Percentiles rank a stretch among this genome's conserved stretches.
These are phyloP conservation scores for Backusella tuberculispora DNA, from an alignment of 192 early-diverging fungal species.

Conservation along the genomic window DNA sequence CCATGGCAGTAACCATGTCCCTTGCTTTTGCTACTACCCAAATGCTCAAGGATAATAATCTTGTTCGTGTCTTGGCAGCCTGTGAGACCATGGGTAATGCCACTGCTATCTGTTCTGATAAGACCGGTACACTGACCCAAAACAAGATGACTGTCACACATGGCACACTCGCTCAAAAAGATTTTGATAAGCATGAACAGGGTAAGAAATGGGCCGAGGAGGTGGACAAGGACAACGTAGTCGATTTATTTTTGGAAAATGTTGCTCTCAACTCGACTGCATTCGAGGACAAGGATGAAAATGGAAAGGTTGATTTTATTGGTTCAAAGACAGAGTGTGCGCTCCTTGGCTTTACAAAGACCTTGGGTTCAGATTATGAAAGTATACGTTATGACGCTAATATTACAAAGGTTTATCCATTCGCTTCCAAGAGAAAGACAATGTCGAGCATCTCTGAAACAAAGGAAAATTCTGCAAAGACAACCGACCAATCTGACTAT, in stretches of 20 bases:
- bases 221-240: slow-evolving; percentile 42
- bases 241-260: slow-evolving; percentile 51
- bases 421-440: slow-evolving; percentile 89
- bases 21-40: slow-evolving; percentile 79
- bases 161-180: slow-evolving; percentile 55
- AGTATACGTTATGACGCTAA: slow-evolving; percentile 51
- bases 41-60: slow-evolving; percentile 82
- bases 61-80: slow-evolving; percentile 77
- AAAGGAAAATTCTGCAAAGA: slow-evolving; percentile 23
- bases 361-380: slow-evolving; percentile 65
- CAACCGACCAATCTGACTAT: slow-evolving; percentile 38
- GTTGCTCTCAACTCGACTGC: slow-evolving; percentile 78
- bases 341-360: slow-evolving; percentile 67
- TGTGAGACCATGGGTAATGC: slow-evolving; percentile 85
- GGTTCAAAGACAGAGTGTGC: slow-evolving; percentile 85
- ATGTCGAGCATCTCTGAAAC: slow-evolving; percentile 75
- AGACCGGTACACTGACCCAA: slow-evolving; percentile 84
- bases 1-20: slow-evolving; percentile 83
- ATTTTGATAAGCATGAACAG: slow-evolving; percentile 47
- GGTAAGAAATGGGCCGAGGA: slow-evolving; percentile 52
- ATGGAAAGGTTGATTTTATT: slow-evolving; percentile 60
- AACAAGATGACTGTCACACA: slow-evolving; percentile 82
- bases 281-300: slow-evolving; percentile 67
- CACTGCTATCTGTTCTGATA: slow-evolving; percentile 85
- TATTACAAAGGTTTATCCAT: slow-evolving; percentile 78